Conservation (phyloP, 345 rosid species). For the Odontarrhena argentea region DNA sequence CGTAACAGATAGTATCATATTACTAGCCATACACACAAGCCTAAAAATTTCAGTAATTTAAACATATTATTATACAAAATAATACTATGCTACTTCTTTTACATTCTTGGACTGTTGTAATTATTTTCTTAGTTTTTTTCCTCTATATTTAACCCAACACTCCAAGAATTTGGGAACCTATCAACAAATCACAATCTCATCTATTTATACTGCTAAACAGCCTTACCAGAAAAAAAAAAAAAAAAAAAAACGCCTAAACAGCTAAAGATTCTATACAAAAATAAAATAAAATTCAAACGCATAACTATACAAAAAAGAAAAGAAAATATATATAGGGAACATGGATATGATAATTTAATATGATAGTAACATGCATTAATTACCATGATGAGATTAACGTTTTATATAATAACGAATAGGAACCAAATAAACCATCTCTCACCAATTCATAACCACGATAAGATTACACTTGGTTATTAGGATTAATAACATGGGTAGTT, state of each 20-base stretch:
- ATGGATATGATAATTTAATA: conserved; percentile 10
- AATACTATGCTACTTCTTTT: background rate
- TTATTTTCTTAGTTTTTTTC: conserved; percentile 6
- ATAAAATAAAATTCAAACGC: background rate
- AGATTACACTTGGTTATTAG: too few species aligned
- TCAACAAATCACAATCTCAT: conserved; percentile 32
- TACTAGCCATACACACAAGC: background rate
- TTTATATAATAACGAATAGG: conserved; percentile 16
- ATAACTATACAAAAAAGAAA: conserved; percentile 24
- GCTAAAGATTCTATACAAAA: conserved; percentile 26
- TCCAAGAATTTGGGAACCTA: conserved; percentile 36
- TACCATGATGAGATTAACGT: conserved; percentile 20
- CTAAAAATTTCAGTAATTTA: background rate
- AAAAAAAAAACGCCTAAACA: too few species aligned
- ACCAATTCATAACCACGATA: too few species aligned
- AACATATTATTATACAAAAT: background rate
- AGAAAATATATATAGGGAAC: background rate
- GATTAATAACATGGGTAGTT: too few species aligned
- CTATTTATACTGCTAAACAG: conserved; percentile 27
- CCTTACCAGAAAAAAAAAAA: too few species aligned
- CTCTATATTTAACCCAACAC: background rate
- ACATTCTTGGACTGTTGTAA: background rate
- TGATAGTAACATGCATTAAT: conserved; percentile 21
- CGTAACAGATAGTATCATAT: background rate
- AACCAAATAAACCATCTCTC: background rate